Conservation (phyloP, 352 stramenopile genomes). For the Phytophthora cajani region DNA sequence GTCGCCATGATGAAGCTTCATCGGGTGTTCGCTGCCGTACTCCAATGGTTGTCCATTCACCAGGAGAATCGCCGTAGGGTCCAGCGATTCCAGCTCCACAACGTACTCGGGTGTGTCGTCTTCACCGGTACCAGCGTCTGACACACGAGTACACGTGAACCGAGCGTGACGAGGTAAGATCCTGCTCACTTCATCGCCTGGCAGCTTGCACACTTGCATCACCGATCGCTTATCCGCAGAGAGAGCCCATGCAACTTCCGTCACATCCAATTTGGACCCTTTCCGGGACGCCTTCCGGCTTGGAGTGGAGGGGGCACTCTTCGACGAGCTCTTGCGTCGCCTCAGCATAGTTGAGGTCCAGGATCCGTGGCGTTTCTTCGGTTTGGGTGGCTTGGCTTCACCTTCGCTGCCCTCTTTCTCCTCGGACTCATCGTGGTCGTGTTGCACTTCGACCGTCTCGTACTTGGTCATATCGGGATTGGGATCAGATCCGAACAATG, state of each 20-base stretch:
- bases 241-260: conserved; percentile 23
- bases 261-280: conserved; percentile 10
- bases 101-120: conserved; percentile 25
- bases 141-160: conserved; percentile 34
- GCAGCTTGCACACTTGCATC: conserved; percentile 44
- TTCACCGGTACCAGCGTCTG: not conserved
- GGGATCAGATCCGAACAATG: conserved; percentile 52
- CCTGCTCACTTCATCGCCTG: conserved; percentile 20
- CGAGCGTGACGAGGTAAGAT: conserved; percentile 41
- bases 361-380: conserved; percentile 38
- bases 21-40: conserved; percentile 9
- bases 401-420: conserved; percentile 16
- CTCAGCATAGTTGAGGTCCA: conserved; percentile 54
- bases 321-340: conserved; percentile 30
- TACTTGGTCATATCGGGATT: conserved; percentile 19
- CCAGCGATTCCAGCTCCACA: conserved; percentile 45
- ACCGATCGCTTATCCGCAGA: conserved; percentile 29
- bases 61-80: conserved; percentile 41
- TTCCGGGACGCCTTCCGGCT: conserved; percentile 14
- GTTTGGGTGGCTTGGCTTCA: conserved; percentile 7
- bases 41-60: conserved; percentile 47
- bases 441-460: conserved; percentile 14
- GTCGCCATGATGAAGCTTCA: conserved; percentile 55
- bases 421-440: conserved; percentile 10
- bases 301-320: conserved; percentile 32